A percentile compares a stretch with the other conserved stretches of the same genome.
Evolutionary conservation across 176 grass and related monocot genomes (phyloP).

Genomic region (Triticum aestivum): DNA sequence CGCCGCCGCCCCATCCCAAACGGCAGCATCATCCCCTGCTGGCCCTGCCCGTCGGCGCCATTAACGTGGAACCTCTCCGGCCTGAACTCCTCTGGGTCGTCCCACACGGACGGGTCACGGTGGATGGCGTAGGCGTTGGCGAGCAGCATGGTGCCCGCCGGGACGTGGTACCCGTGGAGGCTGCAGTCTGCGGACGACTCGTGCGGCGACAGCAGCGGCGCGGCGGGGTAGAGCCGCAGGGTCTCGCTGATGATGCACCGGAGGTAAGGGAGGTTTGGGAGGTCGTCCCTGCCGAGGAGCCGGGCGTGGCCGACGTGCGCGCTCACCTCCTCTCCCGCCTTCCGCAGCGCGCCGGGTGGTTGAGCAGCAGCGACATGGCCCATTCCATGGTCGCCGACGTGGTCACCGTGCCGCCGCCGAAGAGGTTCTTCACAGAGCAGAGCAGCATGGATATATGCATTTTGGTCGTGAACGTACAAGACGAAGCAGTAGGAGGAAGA

Average conservation of each 20-base stretch:
- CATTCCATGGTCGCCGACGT: constrained; percentile 41
- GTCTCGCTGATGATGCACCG: constrained; percentile 53
- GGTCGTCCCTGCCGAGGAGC: constrained; percentile 32
- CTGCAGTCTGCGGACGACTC: constrained; percentile 34
- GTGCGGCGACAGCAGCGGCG: constrained; percentile 42
- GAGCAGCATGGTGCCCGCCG: constrained; percentile 43
- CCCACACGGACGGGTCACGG: constrained; percentile 38
- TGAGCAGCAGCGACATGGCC: constrained; percentile 63
- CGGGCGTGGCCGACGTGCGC: constrained; percentile 6
- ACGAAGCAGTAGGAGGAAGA: background rate
- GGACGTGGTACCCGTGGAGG: constrained; percentile 27
- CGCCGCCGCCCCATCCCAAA: constrained; percentile 54
- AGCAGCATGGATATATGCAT: background rate
- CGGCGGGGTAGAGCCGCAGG: constrained; percentile 37
- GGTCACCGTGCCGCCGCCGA: constrained; percentile 36
- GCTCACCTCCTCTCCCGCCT: constrained; percentile 32
- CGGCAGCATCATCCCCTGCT: constrained; percentile 18
- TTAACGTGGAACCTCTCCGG: constrained; percentile 47
- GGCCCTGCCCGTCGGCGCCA: background rate
- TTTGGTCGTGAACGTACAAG: background rate
- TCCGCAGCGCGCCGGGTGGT: constrained; percentile 37
- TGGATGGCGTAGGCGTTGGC: constrained; percentile 58
- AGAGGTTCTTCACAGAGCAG: constrained; percentile 29
- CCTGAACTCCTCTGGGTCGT: constrained; percentile 30
- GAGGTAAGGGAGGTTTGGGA: constrained; percentile 37